Percentiles rank a stretch among this genome's conserved stretches.
These are phyloP conservation scores for Beauveria rudraprayagi DNA, from an alignment of 2,329 filamentous ascomycete genomes.

Conservation along the genomic window DNA sequence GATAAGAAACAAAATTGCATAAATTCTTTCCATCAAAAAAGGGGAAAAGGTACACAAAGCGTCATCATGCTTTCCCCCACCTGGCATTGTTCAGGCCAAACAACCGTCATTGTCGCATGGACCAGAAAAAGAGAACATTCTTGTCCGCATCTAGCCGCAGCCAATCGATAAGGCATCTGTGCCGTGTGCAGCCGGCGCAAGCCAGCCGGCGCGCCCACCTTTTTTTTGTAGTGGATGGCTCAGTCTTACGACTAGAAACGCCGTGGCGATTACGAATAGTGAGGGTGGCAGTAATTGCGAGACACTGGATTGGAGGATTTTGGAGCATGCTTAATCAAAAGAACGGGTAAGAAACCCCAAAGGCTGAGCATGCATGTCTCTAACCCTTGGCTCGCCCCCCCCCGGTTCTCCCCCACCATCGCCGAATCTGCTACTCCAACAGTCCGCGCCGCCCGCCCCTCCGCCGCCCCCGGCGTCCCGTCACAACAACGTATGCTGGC, in stretches of 20 bases:
- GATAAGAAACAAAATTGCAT: too few relatives aligned
- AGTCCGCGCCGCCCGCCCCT: neutral
- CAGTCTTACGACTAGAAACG: too few relatives aligned
- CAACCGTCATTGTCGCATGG: neutral
- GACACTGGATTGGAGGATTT: neutral
- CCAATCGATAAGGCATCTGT: constrained; percentile 18
- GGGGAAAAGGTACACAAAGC: neutral
- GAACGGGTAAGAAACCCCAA: neutral
- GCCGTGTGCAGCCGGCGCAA: constrained; percentile 22
- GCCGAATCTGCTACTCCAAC: constrained; percentile 1
- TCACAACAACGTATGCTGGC: neutral
- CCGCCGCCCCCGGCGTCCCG: neutral
- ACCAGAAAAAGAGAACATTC: neutral
- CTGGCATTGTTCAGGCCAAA: neutral
- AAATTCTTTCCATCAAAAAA: neutral
- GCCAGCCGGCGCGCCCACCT: neutral
- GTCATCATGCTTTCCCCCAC: too few relatives aligned
- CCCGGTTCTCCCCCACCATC: neutral
- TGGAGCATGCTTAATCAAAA: too few relatives aligned
- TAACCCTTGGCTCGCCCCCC: too few relatives aligned
- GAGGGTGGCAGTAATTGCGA: neutral
- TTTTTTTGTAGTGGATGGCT: too few relatives aligned
- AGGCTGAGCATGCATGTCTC: neutral
- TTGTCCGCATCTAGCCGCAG: constrained; percentile 1
- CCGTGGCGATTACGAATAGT: too few relatives aligned